A percentile compares a stretch with the other conserved stretches of the same genome.
These are phyloP conservation scores for Ganoderma meredithae DNA, from an alignment of 1,284 basidiomycete genomes.

Conservation along the genomic window DNA sequence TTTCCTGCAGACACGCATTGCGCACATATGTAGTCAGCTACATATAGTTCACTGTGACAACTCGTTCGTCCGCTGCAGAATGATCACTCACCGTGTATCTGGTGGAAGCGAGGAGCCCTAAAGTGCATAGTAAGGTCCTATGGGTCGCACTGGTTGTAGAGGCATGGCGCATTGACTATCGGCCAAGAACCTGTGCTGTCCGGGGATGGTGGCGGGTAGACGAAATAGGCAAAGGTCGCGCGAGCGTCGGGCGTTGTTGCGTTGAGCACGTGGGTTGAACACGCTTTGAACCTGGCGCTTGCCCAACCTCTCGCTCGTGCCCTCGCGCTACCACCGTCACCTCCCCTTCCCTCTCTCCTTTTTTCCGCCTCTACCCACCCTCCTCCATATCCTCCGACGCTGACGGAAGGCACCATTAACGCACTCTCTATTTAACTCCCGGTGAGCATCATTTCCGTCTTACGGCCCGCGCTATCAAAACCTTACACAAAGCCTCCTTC, in stretches of 20 bases:
- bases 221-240: slow-evolving; percentile 3
- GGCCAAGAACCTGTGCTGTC: neutral
- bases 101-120: neutral
- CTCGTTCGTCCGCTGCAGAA: neutral
- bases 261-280: slow-evolving; percentile 11
- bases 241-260: neutral
- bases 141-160: neutral
- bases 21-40: neutral
- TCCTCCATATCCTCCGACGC: neutral
- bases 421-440: neutral
- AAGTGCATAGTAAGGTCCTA: neutral
- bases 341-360: slow-evolving; percentile 8
- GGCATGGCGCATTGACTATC: neutral
- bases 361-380: neutral
- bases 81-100: neutral
- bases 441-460: neutral
- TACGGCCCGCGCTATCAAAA: neutral
- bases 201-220: neutral
- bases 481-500: slow-evolving; percentile 18
- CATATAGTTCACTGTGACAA: neutral
- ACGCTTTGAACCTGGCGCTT: slow-evolving; percentile 8
- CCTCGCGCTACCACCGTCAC: slow-evolving; percentile 12
- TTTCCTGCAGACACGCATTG: neutral
- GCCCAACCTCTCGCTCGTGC: neutral
- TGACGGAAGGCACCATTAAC: neutral